Evolutionary conservation across 2,329 filamentous ascomycete species (phyloP), one percentile per base, ranked within the genome.

Genomic region (Sclerotiophoma versabilis): DNA sequence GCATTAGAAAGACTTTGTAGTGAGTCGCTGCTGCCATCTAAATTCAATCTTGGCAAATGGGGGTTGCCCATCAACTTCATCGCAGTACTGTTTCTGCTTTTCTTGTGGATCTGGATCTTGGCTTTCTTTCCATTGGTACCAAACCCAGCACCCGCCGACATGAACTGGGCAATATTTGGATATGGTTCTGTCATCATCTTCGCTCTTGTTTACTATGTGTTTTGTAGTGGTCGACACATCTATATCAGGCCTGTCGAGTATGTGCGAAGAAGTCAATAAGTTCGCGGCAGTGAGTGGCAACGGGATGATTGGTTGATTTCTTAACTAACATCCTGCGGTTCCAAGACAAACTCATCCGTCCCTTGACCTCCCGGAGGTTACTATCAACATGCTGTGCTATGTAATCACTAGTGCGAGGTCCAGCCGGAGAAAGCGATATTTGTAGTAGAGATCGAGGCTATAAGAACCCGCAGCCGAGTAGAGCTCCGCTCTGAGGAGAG

Each of bases 111-210:
- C 2, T 80, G 77, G 45, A 47, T 80, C 2, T 79, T 80, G 44
- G 65, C 69, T 0, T 80, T 81, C 49, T 80, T 80, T 41, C 78
- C 79, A 0, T 43, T 62, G 22, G 49, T 15, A 8, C 60, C 64
- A 1, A 79, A 69, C 76, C 81, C 63, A 71, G 74, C 48, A 60
- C 65, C 38, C 76, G 79, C 59, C 22, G 76, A 70, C 7, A 81
- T 81, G 78, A 81, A 81, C 50, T 81, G 78, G 77, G 73, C 71
- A 25, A 61, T 74, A 20, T 62, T 69, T 3, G 77, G 80, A 62
- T 81, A 77, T 54, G 72, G 74, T 6, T 70, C 65, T 0, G 69
- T 77, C 19, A 60, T 80, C 26, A 62, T 75, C 12, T 76, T 80
- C 45, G 76, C 79, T 3, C 62, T 74, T 7, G 49, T 73, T 0